Percentiles rank a stretch among this genome's conserved stretches.
Evolutionary conservation across 2,329 filamentous ascomycete species (phyloP).

Genomic region (Elsinoe ampelina): DNA sequence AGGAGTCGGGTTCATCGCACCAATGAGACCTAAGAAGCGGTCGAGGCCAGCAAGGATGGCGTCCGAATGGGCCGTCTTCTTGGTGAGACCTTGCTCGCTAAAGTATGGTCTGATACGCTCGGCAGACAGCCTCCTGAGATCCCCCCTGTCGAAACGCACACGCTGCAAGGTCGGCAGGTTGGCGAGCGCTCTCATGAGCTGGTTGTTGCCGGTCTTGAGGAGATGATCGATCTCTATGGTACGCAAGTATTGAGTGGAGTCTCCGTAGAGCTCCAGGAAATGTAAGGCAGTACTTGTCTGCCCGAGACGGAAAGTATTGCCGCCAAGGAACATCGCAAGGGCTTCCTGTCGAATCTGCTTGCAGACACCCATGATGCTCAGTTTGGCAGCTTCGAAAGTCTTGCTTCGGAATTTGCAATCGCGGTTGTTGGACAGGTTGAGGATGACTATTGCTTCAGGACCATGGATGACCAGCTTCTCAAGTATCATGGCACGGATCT

Average conservation of each 20-base stretch:
- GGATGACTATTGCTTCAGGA: not conserved
- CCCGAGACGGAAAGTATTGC: not conserved
- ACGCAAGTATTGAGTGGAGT: not conserved
- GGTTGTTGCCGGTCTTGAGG: not conserved
- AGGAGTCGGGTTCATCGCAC: too few relatives aligned
- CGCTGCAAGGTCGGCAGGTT: not conserved
- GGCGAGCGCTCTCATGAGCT: not conserved
- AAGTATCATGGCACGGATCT: conserved; percentile 20
- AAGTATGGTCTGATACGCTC: not conserved
- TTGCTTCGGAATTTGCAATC: too few relatives aligned
- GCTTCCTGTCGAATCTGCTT: conserved; percentile 17
- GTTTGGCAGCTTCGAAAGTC: too few relatives aligned
- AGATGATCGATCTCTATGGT: not conserved
- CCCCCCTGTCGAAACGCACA: not conserved
- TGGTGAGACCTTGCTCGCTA: not conserved
- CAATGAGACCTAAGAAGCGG: not conserved
- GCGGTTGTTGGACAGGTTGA: not conserved
- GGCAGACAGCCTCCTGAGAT: not conserved
- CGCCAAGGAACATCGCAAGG: conserved; percentile 15
- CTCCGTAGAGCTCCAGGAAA: not conserved
- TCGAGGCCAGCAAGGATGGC: not conserved
- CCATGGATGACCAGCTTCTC: not conserved
- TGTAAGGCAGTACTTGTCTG: not conserved
- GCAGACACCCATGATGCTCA: conserved; percentile 11
- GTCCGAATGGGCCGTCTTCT: not conserved